Evolutionary conservation across 495 filamentous ascomycete genomes (phyloP).

Genomic region (Xylaria scruposa): DNA sequence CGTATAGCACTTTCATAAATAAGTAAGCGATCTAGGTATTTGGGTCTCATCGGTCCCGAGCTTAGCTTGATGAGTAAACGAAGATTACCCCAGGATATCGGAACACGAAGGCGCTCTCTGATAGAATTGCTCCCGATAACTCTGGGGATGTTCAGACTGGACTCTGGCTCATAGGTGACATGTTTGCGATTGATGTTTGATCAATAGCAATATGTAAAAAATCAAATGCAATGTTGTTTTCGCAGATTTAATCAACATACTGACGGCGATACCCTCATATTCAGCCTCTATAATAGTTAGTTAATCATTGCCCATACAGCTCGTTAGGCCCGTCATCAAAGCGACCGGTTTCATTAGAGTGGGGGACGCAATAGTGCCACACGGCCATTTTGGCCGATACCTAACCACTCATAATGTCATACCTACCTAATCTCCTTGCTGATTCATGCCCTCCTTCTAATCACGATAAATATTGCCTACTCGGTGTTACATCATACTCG

Average conservation of each 20-base stretch:
- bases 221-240: background rate
- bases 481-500: background rate
- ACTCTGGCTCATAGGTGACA: background rate
- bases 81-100: background rate
- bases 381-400: slow-evolving; percentile 12
- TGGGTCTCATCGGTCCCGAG: background rate
- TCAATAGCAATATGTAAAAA: background rate
- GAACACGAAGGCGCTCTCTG: background rate
- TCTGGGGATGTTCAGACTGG: background rate
- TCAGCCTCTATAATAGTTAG: background rate
- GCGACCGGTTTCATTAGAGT: background rate
- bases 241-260: background rate
- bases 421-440: background rate
- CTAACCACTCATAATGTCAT: background rate
- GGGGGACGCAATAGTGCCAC: background rate
- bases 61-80: background rate
- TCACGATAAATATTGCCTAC: background rate
- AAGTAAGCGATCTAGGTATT: background rate
- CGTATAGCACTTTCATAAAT: background rate
- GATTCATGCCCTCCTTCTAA: background rate
- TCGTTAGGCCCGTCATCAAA: background rate
- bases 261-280: background rate
- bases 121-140: background rate
- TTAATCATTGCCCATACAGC: background rate
- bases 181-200: background rate